These are phyloP conservation scores for Amylocarpus encephaloides DNA, from an alignment of 2,329 filamentous ascomycete species.

Conservation along the genomic window DNA sequence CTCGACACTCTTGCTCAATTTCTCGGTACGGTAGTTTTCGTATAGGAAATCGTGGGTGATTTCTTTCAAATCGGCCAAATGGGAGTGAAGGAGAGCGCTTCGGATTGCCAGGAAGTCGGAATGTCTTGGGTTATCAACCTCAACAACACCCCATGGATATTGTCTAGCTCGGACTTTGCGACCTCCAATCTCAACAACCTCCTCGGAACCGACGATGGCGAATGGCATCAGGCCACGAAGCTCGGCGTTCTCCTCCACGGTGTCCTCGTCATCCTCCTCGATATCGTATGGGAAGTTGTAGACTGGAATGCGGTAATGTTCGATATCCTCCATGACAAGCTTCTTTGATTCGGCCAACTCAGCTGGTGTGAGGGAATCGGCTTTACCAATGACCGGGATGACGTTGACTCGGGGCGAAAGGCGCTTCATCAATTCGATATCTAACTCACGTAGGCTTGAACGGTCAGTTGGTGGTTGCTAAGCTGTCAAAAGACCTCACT, in stretches of 20 bases:
- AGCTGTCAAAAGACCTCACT: conserved; percentile 29
- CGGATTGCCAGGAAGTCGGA: conserved; percentile 97
- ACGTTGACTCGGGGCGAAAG: conserved; percentile 97
- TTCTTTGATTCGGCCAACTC: conserved; percentile 99
- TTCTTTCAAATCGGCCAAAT: conserved; percentile 97
- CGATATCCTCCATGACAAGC: conserved; percentile 99
- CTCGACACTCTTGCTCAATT: conserved; percentile 98
- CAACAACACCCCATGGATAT: conserved; percentile 98
- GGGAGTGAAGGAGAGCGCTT: conserved; percentile 93
- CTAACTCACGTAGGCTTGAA: conserved; percentile 84
- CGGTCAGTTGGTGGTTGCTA: conserved; percentile 12
- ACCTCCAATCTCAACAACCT: conserved; percentile 87
- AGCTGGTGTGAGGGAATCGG: conserved; percentile 91
- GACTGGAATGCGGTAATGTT: conserved; percentile 98
- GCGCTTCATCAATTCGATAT: conserved; percentile 99
- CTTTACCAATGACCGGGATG: conserved; percentile 97
- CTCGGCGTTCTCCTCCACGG: conserved; percentile 98
- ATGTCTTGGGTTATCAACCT: conserved; percentile 98
- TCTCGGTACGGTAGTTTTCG: conserved; percentile 99
- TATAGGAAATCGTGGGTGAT: conserved; percentile 99
- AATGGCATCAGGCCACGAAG: conserved; percentile 97
- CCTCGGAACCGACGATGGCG: conserved; percentile 96
- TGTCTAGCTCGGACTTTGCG: conserved; percentile 89
- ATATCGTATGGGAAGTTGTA: conserved; percentile 99
- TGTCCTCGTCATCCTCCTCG: conserved; percentile 98